Evolutionary conservation across 371 early-diverging fungal species (phyloP).

Genomic region (Cokeromyces recurvatus): DNA sequence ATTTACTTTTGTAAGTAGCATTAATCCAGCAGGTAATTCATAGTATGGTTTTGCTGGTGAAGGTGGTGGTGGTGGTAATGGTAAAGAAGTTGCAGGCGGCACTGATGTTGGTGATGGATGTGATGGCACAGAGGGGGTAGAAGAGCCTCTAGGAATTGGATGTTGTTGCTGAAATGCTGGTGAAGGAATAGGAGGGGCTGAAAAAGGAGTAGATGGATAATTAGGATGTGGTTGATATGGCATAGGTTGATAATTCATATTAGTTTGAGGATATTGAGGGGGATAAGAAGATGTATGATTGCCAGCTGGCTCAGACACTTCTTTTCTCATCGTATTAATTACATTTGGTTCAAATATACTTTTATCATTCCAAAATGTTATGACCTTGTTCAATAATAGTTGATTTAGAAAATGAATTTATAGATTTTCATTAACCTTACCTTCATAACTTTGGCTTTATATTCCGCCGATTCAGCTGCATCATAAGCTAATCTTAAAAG

Average conservation of each 20-base stretch:
- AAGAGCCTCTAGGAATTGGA: not conserved
- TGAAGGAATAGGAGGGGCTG: too few relatives aligned
- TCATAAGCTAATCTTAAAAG: slow-evolving; percentile 52
- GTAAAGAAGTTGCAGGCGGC: not conserved
- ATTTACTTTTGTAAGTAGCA: slow-evolving; percentile 47
- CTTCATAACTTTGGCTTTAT: slow-evolving; percentile 52
- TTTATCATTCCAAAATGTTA: slow-evolving; percentile 53
- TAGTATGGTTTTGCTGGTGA: slow-evolving; percentile 36
- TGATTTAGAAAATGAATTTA: too few relatives aligned
- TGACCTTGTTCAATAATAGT: too few relatives aligned
- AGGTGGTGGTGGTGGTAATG: slow-evolving; percentile 3
- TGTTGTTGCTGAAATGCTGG: slow-evolving; percentile 14
- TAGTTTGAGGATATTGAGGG: too few relatives aligned
- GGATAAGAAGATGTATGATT: too few relatives aligned
- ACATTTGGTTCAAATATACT: slow-evolving; percentile 38
- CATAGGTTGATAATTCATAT: slow-evolving; percentile 3
- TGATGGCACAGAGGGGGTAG: not conserved
- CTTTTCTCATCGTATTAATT: slow-evolving; percentile 31
- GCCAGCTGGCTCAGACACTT: slow-evolving; percentile 12
- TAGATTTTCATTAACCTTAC: too few relatives aligned
- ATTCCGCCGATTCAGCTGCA: slow-evolving; percentile 35
- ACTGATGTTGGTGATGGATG: not conserved
- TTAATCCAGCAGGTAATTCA: slow-evolving; percentile 57
- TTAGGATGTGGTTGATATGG: not conserved
- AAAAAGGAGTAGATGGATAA: not conserved